Percentiles rank a stretch among this genome's conserved stretches.
Evolutionary conservation across 345 rosid genomes (phyloP).

Genomic region (Eucalyptus fibrosa): DNA sequence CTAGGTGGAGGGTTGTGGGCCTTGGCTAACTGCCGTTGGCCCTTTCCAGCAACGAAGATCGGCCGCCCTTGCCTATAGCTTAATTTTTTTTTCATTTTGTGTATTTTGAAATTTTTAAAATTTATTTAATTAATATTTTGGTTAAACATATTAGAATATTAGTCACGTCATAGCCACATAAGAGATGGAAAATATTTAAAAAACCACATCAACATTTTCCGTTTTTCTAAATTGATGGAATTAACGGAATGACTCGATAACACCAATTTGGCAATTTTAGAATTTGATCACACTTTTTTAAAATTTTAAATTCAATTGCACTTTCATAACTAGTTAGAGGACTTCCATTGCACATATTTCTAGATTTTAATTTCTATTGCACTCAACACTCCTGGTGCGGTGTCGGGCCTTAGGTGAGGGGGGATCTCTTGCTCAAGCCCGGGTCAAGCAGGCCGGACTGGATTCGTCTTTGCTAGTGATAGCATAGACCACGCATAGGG

Average conservation of each 20-base stretch:
- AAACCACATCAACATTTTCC: accelerated
- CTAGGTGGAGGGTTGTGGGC: too few species aligned
- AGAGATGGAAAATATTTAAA: accelerated
- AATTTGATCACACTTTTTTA: accelerated
- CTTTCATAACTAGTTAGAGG: accelerated
- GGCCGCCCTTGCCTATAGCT: too few species aligned
- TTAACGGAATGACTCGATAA: accelerated
- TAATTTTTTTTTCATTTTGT: too few species aligned
- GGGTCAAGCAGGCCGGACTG: accelerated
- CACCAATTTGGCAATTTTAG: accelerated
- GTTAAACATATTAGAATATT: too few species aligned
- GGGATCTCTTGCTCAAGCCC: too few species aligned
- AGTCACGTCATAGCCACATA: too few species aligned
- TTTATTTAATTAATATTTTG: too few species aligned
- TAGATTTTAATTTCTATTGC: too few species aligned
- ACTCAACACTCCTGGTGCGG: accelerated
- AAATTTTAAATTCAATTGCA: accelerated
- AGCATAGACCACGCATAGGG: too few species aligned
- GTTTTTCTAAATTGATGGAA: accelerated
- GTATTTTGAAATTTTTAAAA: accelerated
- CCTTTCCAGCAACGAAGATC: accelerated
- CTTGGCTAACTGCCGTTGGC: accelerated
- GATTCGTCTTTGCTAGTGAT: accelerated
- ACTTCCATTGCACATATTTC: accelerated
- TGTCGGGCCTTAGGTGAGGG: accelerated